Evolutionary conservation across 176 grass and related monocot genomes (phyloP).

Genomic region (Zizania latifolia): DNA sequence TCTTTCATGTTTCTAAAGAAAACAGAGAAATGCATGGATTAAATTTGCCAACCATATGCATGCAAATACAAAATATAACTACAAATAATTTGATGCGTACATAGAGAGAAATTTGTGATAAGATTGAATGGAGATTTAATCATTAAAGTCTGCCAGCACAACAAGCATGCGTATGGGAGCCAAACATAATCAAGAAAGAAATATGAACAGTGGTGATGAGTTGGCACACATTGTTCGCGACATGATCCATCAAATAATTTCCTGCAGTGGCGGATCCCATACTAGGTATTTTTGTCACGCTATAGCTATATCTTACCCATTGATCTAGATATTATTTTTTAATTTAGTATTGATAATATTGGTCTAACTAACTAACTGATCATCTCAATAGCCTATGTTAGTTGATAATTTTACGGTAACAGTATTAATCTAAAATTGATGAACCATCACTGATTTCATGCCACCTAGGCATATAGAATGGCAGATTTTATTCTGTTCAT

Average conservation of each 20-base stretch:
- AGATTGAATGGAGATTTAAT: not conserved
- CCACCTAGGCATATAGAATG: conserved; percentile 3
- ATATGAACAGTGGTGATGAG: conserved; percentile 30
- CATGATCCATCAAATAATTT: conserved; percentile 33
- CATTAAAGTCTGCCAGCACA: conserved; percentile 20
- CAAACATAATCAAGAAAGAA: conserved; percentile 13
- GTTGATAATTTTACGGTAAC: no score
- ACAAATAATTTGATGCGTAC: not conserved
- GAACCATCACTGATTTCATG: no score
- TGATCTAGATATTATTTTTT: no score
- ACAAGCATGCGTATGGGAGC: not conserved
- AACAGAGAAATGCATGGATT: not conserved
- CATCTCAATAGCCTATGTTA: no score
- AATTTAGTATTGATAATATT: no score
- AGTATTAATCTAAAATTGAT: no score
- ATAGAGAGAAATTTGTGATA: not conserved
- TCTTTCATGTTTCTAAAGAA: not conserved
- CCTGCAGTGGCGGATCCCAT: no score
- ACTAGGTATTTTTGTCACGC: no score
- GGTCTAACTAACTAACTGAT: no score
- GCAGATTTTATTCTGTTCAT: not conserved
- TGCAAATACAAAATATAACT: not conserved
- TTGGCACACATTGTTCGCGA: conserved; percentile 31
- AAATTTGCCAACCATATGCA: not conserved
- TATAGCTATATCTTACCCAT: no score